phyloP scores from a whole-genome alignment of 306 rosid genomes.

The Fagus crenata region DNA sequence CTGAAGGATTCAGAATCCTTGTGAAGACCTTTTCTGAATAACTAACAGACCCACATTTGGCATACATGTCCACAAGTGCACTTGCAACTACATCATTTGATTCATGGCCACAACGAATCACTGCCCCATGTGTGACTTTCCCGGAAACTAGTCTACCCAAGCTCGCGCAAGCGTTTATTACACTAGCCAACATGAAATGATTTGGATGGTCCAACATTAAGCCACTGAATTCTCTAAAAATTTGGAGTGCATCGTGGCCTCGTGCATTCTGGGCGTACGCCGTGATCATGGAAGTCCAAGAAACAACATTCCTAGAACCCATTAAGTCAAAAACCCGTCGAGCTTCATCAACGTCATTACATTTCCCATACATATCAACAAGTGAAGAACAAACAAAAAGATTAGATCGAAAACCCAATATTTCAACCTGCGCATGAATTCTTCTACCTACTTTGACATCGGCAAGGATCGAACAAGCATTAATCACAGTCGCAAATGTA shows the following conservation, averaged over 20 bases:
- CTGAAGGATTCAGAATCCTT: slow-evolving; percentile 54
- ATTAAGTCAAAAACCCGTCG: slow-evolving; percentile 56
- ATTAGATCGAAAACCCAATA: slow-evolving; percentile 49
- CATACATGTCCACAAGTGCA: slow-evolving; percentile 89
- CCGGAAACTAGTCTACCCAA: slow-evolving; percentile 67
- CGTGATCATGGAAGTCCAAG: slow-evolving; percentile 90
- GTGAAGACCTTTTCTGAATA: slow-evolving; percentile 62
- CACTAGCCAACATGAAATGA: slow-evolving; percentile 74
- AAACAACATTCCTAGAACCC: slow-evolving; percentile 59
- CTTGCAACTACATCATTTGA: slow-evolving; percentile 59
- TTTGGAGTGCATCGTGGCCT: slow-evolving; percentile 53
- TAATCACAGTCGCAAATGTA: slow-evolving; percentile 61
- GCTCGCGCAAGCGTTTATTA: slow-evolving; percentile 71
- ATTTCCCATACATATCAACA: slow-evolving; percentile 82
- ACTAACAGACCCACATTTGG: slow-evolving; percentile 68
- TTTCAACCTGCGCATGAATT: slow-evolving; percentile 53
- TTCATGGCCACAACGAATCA: slow-evolving; percentile 52
- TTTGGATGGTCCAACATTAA: slow-evolving; percentile 45
- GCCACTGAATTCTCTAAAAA: slow-evolving; percentile 53
- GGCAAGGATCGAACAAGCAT: slow-evolving; percentile 68
- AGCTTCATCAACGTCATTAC: slow-evolving; percentile 59
- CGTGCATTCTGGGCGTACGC: slow-evolving; percentile 69
- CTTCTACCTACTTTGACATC: slow-evolving; percentile 44
- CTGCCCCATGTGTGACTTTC: slow-evolving; percentile 63
- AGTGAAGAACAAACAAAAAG: slow-evolving; percentile 69